phyloP scores from a whole-genome alignment of 306 rosid genomes.

The Cucurbita ficifolia region DNA sequence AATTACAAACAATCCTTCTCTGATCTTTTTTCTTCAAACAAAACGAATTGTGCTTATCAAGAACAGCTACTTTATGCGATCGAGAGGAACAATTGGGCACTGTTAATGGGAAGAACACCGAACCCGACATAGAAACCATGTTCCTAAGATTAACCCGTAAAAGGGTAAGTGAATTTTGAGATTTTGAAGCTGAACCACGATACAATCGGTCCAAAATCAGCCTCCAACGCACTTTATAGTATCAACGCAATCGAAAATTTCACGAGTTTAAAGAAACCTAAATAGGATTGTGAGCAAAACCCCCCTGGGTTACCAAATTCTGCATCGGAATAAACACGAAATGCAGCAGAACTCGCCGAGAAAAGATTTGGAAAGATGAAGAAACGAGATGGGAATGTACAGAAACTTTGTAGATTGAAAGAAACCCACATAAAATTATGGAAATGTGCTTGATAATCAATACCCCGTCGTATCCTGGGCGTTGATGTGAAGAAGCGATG shows the following conservation, averaged over 20 bases:
- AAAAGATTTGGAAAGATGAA: neutral
- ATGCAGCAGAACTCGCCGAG: neutral
- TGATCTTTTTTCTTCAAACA: slow-evolving; percentile 18
- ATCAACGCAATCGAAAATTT: neutral
- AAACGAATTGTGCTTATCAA: slow-evolving; percentile 9
- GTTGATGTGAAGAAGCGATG: neutral
- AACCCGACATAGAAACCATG: slow-evolving; percentile 49
- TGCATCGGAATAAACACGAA: neutral
- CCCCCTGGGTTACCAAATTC: neutral
- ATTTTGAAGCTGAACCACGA: slow-evolving; percentile 12
- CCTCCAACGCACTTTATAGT: neutral
- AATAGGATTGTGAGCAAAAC: neutral
- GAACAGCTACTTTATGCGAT: slow-evolving; percentile 16
- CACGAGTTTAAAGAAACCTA: neutral
- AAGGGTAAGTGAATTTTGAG: neutral
- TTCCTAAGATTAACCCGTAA: neutral
- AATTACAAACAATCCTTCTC: slow-evolving; percentile 45
- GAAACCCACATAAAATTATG: neutral
- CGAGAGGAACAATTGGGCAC: slow-evolving; percentile 19
- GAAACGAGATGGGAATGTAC: neutral
- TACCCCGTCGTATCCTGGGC: neutral
- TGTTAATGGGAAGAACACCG: slow-evolving; percentile 29
- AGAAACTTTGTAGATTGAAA: neutral
- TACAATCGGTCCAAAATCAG: neutral
- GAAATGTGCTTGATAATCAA: neutral